Evolutionary conservation across 2,329 filamentous ascomycete species (phyloP), one percentile per base, ranked within the genome.

Genomic region (Microsporum canis): DNA sequence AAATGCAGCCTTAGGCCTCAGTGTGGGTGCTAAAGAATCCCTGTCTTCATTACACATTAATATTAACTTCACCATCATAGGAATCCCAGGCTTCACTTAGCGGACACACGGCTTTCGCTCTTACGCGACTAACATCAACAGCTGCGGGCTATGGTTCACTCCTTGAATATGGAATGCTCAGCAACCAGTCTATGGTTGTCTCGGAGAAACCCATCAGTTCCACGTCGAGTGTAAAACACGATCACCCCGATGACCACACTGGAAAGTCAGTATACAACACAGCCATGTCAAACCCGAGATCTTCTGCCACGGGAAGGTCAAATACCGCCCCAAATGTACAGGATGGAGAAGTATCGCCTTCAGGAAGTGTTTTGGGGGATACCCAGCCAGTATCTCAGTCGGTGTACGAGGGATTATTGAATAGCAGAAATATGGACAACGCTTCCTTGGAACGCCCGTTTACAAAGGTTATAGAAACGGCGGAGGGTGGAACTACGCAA

Each of bases 301-400:
- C 59, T 36, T 61, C 65, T 39, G 60, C 64, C 63, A 45, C 62
- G 36, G 62, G 70, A 60, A 62, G 63, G 53, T 56, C 59, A 55
- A 63, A 63, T 57, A 64, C 62, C 23, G 49, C 66, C 3, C 61
- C 68, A 6, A 66, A 66, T 5, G 66, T 66, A 34, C 67, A 66
- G 38, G 27, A 60, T 38, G 64, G 60, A 38, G 72, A 69, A 55
- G 76, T 76, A 72, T 69, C 66, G 39, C 70, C 69, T 27, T 68
- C 67, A 33, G 71, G 72, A n/a, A 68, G 68, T 51, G 66, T 67
- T 3, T 70, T 73, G 29, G 71, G 72, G 27, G 75, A 77, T 63
- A 78, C 76, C 7, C 76, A 78, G 65, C 71, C 73, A 14, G 68
- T 78, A 47, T 77, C 76, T 3, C 76, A 76, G 61, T 77, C 76